Percentiles rank a stretch among this genome's conserved stretches.
Evolutionary conservation across 345 rosid genomes (phyloP).

Genomic region (Bruguiera parviflora): DNA sequence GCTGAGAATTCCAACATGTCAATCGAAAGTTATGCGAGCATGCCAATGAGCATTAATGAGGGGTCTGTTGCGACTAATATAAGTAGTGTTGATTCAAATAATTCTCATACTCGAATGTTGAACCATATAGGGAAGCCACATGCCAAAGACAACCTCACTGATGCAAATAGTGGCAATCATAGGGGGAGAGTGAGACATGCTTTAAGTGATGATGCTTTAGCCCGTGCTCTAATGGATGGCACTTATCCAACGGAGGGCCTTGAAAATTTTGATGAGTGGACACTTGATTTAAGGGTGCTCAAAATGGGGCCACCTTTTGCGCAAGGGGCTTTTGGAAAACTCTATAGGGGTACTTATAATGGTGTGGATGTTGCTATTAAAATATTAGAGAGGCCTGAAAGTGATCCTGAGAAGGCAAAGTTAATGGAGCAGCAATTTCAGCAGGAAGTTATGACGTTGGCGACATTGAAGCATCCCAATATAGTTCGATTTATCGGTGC

Average conservation of each 20-base stretch:
- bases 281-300: conserved; percentile 38
- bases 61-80: conserved; percentile 38
- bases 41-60: conserved; percentile 16
- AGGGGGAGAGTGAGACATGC: conserved; percentile 34
- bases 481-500: conserved; percentile 42
- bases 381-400: conserved; percentile 45
- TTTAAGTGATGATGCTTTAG: conserved; percentile 39
- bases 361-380: conserved; percentile 47
- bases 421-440: conserved; percentile 46
- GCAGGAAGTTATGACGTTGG: conserved; percentile 46
- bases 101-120: conserved; percentile 24
- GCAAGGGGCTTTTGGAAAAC: conserved; percentile 49
- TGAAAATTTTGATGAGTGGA: conserved; percentile 40
- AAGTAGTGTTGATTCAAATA: conserved; percentile 42
- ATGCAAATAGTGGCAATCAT: conserved; percentile 31
- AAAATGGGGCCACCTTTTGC: conserved; percentile 45
- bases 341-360: conserved; percentile 41
- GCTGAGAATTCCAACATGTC: neutral
- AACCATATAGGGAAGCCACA: conserved; percentile 6
- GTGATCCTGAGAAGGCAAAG: conserved; percentile 30
- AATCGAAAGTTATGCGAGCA: neutral
- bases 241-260: conserved; percentile 34
- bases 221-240: conserved; percentile 39
- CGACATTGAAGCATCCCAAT: conserved; percentile 40
- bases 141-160: conserved; percentile 29